Base-by-base conservation (phyloP, 495 filamentous ascomycete genomes). In the Penicillium odoratum region DNA sequence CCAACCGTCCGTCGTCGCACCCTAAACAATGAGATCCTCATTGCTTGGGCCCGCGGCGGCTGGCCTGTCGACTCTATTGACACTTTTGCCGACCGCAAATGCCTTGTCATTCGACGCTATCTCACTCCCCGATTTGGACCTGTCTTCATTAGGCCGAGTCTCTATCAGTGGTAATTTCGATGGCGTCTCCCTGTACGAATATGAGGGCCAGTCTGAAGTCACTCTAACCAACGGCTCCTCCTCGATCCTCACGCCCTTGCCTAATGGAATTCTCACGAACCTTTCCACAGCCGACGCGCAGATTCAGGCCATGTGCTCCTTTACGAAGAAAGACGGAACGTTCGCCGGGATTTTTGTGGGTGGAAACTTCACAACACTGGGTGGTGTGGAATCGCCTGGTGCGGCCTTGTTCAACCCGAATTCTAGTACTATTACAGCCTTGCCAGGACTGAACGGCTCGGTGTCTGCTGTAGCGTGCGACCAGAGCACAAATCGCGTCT, bases 361-460 rank as follows among this genome's bases (percentile, higher is more conserved):
- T 26, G 94, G 94, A 13, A 98, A 97, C 75, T 99, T 99, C 70
- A 97, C 93, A n/a, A 96, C 89, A 65, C 72, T 98, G 38, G 89
- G 86, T 34, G 85, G 84, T 47, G 77, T 86, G 44, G 76, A 91
- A 69, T 87, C 92, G 11, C 83, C 85, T 47, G 92, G 90, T 30
- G 84, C 93, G 34, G 94, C 94, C 18, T 66, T 93, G 53, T 92
- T 91, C 68, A 81, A 96, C 65, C 84, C 90, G 1, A 81, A 81
- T 52, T 84, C 85, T 21, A 82, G 81, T 13, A 69, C 77, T 16
- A 77, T 97, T 31, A 89, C 83, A 11, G 80, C 91, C 7, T 71
- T 99, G 48, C 71, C 85, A 8, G 94, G 93, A 42, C 76, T 99
- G 34, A 84, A 83, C 8, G 94, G 95, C 26, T 84, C 86, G 58